Base-by-base conservation (phyloP, 2,329 filamentous ascomycete species). In the Fusarium continuum region DNA sequence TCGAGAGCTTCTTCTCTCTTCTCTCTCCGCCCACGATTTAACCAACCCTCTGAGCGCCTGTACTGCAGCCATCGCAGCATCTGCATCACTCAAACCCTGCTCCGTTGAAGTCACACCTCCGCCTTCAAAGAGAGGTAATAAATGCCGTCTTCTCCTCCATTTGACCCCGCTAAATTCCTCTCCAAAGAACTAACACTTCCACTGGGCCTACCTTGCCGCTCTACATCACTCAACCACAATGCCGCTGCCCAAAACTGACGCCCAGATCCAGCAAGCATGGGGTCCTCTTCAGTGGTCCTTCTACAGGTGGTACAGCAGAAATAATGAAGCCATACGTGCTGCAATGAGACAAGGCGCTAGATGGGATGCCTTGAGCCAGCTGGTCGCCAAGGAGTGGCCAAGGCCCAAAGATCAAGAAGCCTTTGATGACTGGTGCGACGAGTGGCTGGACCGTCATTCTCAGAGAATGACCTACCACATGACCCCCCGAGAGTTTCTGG, bases 321-420 rank as follows among this genome's bases (percentile, higher is more conserved):
- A 44, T 2, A 2, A 9, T 9, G 6, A 13, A 16, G 25, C 23
- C 6, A 20, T 43, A 1, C 4, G 17, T 5, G 25, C 16, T 4
- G 20, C 25, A 4, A 0, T 11, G 11, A 29, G 6, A 4, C 7
- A 5, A 2, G 17, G 5, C 2, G 1, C 19, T 13, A 5, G 22
- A 8, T 13, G 4, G 4, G 4, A 16, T 32, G 19, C 28, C 7
- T 20, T 31, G 2, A 19, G 16, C 9, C 16, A 16, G 3, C 8
- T 44, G 2, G 2, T 31, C 16, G 2, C 13, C 4, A 7, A 6
- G 2, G 13, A 7, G 2, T 51, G 23, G 29, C 39, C 31, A 2
- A 2, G 11, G 11, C 20, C 17, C 1, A 1, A 32, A 26, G 20
- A 41, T 9, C n/a, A 16, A 3, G 0, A 20, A 7, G 47, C 4